Evolutionary conservation across 2,329 filamentous ascomycete species (phyloP).

Genomic region (Aspergillus felis): DNA sequence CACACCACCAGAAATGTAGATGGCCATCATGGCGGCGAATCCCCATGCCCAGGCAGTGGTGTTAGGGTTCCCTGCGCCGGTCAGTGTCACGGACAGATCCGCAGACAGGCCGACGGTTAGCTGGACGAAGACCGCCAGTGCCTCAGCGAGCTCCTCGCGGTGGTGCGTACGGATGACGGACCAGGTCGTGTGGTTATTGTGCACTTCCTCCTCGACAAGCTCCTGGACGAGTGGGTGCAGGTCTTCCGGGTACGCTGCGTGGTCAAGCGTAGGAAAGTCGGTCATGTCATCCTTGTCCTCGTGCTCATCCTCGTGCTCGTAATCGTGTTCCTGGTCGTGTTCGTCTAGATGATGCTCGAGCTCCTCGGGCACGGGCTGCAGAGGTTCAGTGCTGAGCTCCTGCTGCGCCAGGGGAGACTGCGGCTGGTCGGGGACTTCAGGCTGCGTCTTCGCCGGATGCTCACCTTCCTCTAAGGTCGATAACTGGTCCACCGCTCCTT

Average conservation of each 20-base stretch:
- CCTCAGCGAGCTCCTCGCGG: constrained; percentile 52
- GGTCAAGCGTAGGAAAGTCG: constrained; percentile 21
- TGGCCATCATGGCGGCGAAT: constrained; percentile 50
- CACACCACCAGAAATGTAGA: constrained; percentile 47
- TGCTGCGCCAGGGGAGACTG: neutral
- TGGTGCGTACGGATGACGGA: constrained; percentile 49
- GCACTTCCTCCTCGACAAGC: constrained; percentile 45
- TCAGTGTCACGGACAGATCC: constrained; percentile 44
- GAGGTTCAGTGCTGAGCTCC: constrained; percentile 16
- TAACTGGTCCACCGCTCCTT: constrained; percentile 15
- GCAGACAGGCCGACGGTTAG: constrained; percentile 49
- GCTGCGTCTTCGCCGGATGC: constrained; percentile 9
- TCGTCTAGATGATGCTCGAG: neutral
- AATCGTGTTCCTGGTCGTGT: neutral
- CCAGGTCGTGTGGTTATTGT: constrained; percentile 49
- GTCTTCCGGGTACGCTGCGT: constrained; percentile 39
- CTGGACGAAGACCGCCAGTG: constrained; percentile 44
- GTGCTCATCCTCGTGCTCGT: constrained; percentile 5
- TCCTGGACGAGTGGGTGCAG: constrained; percentile 43
- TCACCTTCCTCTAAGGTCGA: constrained; percentile 22
- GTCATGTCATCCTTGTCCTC: constrained; percentile 7
- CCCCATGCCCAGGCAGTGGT: constrained; percentile 50
- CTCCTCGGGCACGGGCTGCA: constrained; percentile 18
- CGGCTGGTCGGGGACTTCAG: neutral
- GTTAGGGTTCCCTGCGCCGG: constrained; percentile 40